Percentiles rank a stretch among this genome's conserved stretches.
phyloP scores from a whole-genome alignment of 495 filamentous ascomycete genomes.

The Lasiosphaeris hirsuta region DNA sequence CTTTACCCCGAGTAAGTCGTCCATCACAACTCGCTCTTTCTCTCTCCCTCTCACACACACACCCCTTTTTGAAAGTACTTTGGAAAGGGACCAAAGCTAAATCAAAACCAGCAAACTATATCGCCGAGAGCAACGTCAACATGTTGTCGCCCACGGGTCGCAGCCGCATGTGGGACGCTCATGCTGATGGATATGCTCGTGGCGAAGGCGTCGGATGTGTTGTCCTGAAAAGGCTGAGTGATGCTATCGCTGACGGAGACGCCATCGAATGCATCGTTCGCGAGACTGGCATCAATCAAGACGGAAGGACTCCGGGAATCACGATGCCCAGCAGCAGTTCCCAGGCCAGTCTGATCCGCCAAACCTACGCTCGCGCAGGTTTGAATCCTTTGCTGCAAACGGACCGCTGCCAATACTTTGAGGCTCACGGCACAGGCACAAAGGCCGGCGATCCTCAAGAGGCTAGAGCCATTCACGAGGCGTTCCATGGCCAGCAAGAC shows the following conservation, averaged over 20 bases:
- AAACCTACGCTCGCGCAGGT: constrained; percentile 43
- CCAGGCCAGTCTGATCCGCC: constrained; percentile 49
- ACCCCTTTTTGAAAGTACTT: too few species aligned
- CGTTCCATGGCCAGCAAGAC: constrained; percentile 20
- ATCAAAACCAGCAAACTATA: too few species aligned
- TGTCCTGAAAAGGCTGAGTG: constrained; percentile 50
- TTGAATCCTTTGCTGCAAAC: constrained; percentile 31
- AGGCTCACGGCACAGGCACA: constrained; percentile 36
- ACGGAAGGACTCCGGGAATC: constrained; percentile 49
- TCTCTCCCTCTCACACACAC: too few species aligned
- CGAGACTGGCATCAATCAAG: constrained; percentile 51
- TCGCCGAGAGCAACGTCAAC: constrained; percentile 26
- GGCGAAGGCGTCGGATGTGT: constrained; percentile 56
- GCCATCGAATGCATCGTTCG: constrained; percentile 60
- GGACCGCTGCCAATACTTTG: constrained; percentile 43
- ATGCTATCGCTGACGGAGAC: constrained; percentile 46
- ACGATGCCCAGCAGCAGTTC: constrained; percentile 49
- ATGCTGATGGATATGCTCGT: constrained; percentile 59
- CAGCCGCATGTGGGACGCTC: constrained; percentile 56
- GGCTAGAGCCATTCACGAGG: constrained; percentile 41
- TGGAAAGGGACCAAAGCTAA: too few species aligned
- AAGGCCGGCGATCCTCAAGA: not conserved
- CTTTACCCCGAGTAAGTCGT: too few species aligned
- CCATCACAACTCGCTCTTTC: too few species aligned
- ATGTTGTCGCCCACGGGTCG: constrained; percentile 38